These are phyloP conservation scores for Fusarium nodosum DNA, from an alignment of 2,329 filamentous ascomycete genomes.

Conservation along the genomic window DNA sequence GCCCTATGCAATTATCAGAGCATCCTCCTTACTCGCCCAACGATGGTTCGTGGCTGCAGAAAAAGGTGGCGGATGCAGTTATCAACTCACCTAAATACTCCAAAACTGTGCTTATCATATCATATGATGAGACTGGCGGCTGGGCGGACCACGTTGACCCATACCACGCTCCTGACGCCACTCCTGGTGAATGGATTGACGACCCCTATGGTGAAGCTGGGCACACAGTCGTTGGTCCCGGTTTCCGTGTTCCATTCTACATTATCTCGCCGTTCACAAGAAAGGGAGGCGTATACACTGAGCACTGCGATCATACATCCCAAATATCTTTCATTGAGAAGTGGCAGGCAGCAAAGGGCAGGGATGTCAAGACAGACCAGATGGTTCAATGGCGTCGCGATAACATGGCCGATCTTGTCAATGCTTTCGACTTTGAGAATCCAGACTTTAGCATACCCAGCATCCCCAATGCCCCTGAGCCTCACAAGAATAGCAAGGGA, in stretches of 20 bases:
- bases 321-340: background rate
- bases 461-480: too few species aligned
- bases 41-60: constrained; percentile 15
- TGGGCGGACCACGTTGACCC: constrained; percentile 21
- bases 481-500: too few species aligned
- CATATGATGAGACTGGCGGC: constrained; percentile 14
- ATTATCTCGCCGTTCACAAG: constrained; percentile 20
- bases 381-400: constrained; percentile 17
- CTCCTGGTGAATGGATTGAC: constrained; percentile 19
- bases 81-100: constrained; percentile 28
- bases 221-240: background rate
- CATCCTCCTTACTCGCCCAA: constrained; percentile 16
- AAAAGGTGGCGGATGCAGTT: constrained; percentile 13
- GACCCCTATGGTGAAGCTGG: constrained; percentile 15
- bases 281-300: constrained; percentile 18
- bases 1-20: constrained; percentile 19
- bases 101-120: background rate
- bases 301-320: constrained; percentile 19
- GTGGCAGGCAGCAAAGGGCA: constrained; percentile 25
- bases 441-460: too few species aligned
- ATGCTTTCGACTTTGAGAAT: constrained; percentile 29
- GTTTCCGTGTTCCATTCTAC: constrained; percentile 15
- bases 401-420: constrained; percentile 22
- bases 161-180: background rate
- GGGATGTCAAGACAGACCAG: background rate